Evolutionary conservation across 2,329 filamentous ascomycete genomes (phyloP), one percentile per base, ranked within the genome.

Genomic region (Sphaerostilbella broomeana): DNA sequence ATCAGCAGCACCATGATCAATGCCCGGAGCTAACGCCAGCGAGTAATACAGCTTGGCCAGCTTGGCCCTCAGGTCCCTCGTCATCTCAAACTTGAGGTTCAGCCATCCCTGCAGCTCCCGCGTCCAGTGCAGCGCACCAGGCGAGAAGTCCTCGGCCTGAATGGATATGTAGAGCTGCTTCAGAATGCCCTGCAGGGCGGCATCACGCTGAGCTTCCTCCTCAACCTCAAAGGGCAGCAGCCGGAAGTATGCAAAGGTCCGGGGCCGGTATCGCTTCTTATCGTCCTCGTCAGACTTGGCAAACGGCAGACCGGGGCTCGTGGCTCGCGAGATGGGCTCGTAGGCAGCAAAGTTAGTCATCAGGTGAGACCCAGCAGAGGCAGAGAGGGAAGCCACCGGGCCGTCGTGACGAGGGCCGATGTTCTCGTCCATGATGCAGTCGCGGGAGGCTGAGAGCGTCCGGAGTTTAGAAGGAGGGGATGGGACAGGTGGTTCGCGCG

Each of bases 11-110:
- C 73, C 74, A 36, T 77, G 75, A 56, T 97, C 90, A 40, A 98
- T 72, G 4, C 94, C 92, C 0, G 90, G 92, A 19, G 92, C 86
- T 45, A 98, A 73, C 5, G 87, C 76, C 43, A 98, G 81, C 65
- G 95, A 88, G 64, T 95, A 98, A 67, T 95, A 98, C 25, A 98
- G 73, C 65, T 83, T 85, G 20, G 92, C 85, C 20, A 98, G 76
- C 61, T 79, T 86, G 34, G 88, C 80, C 42, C 94, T 77, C 50
- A 89, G 80, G 58, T 84, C 81, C 53, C 86, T 79, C 33, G 87
- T 86, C 59, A 95, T 87, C 65, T 98, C 90, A 59, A 98, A 98
- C 71, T 98, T 98, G 63, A 98, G 79, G 38, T 84, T 85, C 50
- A 98, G 73, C 92, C 94, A 98, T 63, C 84, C 86, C 57, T 89